phyloP scores from a whole-genome alignment of 2,329 filamentous ascomycete genomes.

The Cryphonectria radicalis region DNA sequence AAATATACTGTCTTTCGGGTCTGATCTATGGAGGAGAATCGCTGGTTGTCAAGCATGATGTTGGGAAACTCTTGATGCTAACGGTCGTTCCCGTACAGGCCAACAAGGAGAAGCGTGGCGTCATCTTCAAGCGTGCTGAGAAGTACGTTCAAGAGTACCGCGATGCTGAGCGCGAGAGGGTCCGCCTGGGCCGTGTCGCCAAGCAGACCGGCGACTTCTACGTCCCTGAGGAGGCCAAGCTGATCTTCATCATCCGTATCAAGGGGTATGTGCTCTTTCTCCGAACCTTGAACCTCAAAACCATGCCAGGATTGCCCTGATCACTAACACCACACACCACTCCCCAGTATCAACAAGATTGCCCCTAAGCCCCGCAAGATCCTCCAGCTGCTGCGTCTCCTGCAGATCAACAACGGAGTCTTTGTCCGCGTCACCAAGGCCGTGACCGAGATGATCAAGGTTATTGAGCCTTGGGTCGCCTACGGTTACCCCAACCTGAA shows the following conservation, averaged over 20 bases:
- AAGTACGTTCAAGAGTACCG: conserved; percentile 99
- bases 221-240: conserved; percentile 91
- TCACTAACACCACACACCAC: conserved; percentile 19
- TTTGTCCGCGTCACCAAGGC: conserved; percentile 96
- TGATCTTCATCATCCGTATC: conserved; percentile 98
- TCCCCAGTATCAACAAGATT: conserved; percentile 99
- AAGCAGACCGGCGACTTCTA: conserved; percentile 94
- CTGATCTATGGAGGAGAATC: conserved; percentile 62
- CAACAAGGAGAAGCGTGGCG: conserved; percentile 97
- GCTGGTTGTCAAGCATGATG: conserved; percentile 7
- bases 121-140: conserved; percentile 99
- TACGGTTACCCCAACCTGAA: conserved; percentile 99
- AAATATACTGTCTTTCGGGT: conserved; percentile 99
- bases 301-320: conserved; percentile 20
- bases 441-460: conserved; percentile 94
- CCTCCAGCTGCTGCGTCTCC: conserved; percentile 96
- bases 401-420: conserved; percentile 99
- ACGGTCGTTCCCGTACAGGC: conserved; percentile 58
- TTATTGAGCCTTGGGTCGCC: conserved; percentile 98
- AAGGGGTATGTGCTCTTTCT: conserved; percentile 71
- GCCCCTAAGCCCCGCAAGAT: conserved; percentile 99
- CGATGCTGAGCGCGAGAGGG: conserved; percentile 96
- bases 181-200: conserved; percentile 86
- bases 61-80: conserved; percentile 41
- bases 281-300: conserved; percentile 26